phyloP scores from a whole-genome alignment of 768 basidiomycete species.

The Tulasnella sp. region DNA sequence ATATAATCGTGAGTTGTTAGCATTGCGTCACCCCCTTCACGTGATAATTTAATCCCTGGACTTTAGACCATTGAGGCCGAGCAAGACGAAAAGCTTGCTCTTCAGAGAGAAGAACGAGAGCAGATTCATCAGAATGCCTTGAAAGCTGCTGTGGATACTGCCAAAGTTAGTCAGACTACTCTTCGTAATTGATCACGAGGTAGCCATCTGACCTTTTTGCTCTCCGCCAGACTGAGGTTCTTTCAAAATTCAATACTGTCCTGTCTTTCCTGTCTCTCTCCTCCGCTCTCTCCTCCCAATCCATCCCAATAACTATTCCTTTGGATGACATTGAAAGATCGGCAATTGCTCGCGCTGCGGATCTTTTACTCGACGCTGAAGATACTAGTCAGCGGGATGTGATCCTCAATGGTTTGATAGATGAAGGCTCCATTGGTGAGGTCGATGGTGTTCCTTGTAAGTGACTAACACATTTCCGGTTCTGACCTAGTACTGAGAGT shows the following conservation, averaged over 20 bases:
- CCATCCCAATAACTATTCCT: slow-evolving; percentile 2
- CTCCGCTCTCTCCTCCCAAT: slow-evolving; percentile 11
- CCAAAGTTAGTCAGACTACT: background rate
- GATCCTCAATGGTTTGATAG: slow-evolving; percentile 44
- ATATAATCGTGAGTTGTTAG: slow-evolving; percentile 16
- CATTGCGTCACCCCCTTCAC: background rate
- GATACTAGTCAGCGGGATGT: slow-evolving; percentile 37
- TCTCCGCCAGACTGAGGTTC: background rate
- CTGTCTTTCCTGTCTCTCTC: slow-evolving; percentile 15
- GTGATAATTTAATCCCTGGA: background rate
- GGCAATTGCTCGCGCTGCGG: slow-evolving; percentile 40
- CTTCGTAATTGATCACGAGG: background rate
- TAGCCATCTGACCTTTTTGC: background rate
- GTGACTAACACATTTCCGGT: slow-evolving; percentile 21
- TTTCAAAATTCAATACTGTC: slow-evolving; percentile 1
- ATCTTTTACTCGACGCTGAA: slow-evolving; percentile 46
- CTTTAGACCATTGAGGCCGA: slow-evolving; percentile 52
- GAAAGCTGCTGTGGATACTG: slow-evolving; percentile 1
- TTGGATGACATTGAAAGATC: slow-evolving; percentile 37
- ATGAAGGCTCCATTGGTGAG: slow-evolving; percentile 37
- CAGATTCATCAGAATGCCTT: background rate
- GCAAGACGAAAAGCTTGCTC: slow-evolving; percentile 39
- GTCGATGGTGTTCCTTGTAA: slow-evolving; percentile 52
- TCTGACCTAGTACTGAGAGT: background rate
- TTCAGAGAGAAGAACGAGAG: slow-evolving; percentile 3